A percentile compares a stretch with the other conserved stretches of the same genome.
Evolutionary conservation across 139 green algal species (phyloP).

Genomic region (Chlorella sorokiniana): DNA sequence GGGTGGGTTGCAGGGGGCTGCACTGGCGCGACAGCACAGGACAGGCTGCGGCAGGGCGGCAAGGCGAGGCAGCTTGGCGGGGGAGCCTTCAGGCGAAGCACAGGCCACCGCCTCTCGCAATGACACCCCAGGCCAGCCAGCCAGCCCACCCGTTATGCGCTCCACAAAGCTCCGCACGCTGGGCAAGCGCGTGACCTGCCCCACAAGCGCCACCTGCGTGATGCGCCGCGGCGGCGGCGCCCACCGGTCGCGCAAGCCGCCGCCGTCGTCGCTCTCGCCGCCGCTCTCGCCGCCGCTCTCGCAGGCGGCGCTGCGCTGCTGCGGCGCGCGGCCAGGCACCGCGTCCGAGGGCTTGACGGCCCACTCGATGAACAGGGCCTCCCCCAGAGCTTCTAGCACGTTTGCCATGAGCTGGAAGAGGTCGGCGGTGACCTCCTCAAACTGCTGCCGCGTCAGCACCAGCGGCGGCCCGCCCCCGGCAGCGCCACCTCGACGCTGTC

Average conservation of each 20-base stretch:
- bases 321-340: constrained; percentile 16
- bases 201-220: constrained; percentile 75
- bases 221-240: constrained; percentile 63
- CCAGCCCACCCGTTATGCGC: constrained; percentile 53
- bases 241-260: constrained; percentile 42
- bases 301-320: constrained; percentile 9
- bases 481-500: constrained; percentile 1
- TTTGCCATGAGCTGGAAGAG: constrained; percentile 43
- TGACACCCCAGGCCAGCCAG: background rate
- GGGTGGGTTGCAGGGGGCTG: background rate
- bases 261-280: background rate
- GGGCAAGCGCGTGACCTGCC: constrained; percentile 70
- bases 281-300: background rate
- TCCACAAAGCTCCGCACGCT: constrained; percentile 57
- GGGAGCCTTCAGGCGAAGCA: no score
- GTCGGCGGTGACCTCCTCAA: constrained; percentile 17
- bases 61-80: background rate
- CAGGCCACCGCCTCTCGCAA: background rate
- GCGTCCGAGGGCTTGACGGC: constrained; percentile 21
- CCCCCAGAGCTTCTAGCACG: constrained; percentile 34
- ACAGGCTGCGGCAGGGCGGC: background rate
- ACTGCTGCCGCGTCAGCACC: constrained; percentile 9
- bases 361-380: constrained; percentile 43
- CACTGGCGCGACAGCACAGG: background rate
- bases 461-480: constrained; percentile 8